Percentiles rank a stretch among this genome's conserved stretches.
These are phyloP conservation scores for Mentha longifolia DNA, from an alignment of 257 asterid species.

Conservation along the genomic window DNA sequence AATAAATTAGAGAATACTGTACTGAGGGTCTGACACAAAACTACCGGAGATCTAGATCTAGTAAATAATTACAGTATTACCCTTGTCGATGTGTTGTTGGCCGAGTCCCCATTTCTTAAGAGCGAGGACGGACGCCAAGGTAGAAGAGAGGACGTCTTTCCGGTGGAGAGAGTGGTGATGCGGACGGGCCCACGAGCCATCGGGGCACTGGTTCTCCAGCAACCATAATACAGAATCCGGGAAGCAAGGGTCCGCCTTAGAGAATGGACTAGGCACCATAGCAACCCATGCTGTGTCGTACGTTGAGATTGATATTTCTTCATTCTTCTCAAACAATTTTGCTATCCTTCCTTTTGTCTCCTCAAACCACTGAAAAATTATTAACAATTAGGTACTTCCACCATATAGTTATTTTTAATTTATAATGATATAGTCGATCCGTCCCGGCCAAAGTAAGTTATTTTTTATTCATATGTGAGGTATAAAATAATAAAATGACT, in stretches of 20 bases:
- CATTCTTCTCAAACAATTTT: constrained; percentile 51
- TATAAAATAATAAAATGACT: too few relatives aligned
- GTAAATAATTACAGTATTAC: too few relatives aligned
- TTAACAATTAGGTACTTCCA: too few relatives aligned
- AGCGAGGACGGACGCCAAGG: constrained; percentile 85
- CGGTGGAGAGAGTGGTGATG: constrained; percentile 59
- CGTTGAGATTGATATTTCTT: constrained; percentile 65
- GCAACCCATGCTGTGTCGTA: constrained; percentile 99
- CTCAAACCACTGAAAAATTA: constrained; percentile 20
- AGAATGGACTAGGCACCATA: constrained; percentile 85
- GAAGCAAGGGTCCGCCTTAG: constrained; percentile 61
- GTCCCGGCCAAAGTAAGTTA: too few relatives aligned
- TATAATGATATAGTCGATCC: too few relatives aligned
- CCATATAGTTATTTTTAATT: too few relatives aligned
- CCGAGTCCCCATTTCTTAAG: constrained; percentile 83
- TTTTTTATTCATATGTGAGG: too few relatives aligned
- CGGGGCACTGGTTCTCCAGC: constrained; percentile 65
- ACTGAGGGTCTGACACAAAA: too few relatives aligned
- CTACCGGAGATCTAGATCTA: too few relatives aligned
- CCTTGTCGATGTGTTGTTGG: constrained; percentile 60
- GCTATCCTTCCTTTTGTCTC: constrained; percentile 59
- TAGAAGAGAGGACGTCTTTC: constrained; percentile 77
- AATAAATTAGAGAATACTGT: too few relatives aligned
- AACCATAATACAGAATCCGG: constrained; percentile 72
- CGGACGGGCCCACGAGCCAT: constrained; percentile 93